phyloP scores from a whole-genome alignment of 2,329 filamentous ascomycete species.

The Nemania bipapillata region DNA sequence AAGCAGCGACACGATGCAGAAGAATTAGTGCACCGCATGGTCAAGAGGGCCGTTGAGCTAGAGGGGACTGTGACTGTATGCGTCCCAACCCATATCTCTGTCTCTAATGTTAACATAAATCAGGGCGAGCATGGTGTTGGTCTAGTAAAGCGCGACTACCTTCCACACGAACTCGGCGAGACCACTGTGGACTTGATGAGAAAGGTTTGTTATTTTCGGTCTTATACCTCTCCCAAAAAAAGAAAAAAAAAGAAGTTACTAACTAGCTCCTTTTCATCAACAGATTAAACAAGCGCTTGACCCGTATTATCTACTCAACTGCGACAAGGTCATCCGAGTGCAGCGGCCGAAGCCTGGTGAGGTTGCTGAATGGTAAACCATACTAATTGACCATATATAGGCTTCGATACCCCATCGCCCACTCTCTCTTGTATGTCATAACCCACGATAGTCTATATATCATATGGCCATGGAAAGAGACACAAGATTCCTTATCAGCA shows the following conservation, averaged over 20 bases:
- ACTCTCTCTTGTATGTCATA: slow-evolving; percentile 30
- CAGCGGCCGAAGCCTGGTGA: slow-evolving; percentile 64
- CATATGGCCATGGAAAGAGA: slow-evolving; percentile 4
- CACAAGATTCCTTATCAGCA: neutral
- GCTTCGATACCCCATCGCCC: slow-evolving; percentile 20
- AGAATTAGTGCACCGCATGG: slow-evolving; percentile 81
- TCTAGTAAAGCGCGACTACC: slow-evolving; percentile 84
- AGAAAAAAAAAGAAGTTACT: slow-evolving; percentile 15
- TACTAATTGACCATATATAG: slow-evolving; percentile 12
- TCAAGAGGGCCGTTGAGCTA: slow-evolving; percentile 84
- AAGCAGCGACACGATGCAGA: slow-evolving; percentile 74
- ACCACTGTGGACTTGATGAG: slow-evolving; percentile 83
- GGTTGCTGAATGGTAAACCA: slow-evolving; percentile 57
- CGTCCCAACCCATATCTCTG: neutral
- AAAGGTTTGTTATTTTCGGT: slow-evolving; percentile 64
- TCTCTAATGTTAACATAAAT: slow-evolving; percentile 10
- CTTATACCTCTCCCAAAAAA: neutral
- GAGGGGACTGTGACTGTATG: slow-evolving; percentile 81
- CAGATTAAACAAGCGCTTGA: slow-evolving; percentile 84
- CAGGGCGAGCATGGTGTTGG: slow-evolving; percentile 85
- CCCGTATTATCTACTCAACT: slow-evolving; percentile 75
- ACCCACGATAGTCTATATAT: neutral
- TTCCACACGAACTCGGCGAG: slow-evolving; percentile 79
- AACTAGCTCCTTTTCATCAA: slow-evolving; percentile 19
- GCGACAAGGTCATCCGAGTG: slow-evolving; percentile 74